phyloP scores from a whole-genome alignment of 108 stramenopile genomes.

The Ochromonas danica region DNA sequence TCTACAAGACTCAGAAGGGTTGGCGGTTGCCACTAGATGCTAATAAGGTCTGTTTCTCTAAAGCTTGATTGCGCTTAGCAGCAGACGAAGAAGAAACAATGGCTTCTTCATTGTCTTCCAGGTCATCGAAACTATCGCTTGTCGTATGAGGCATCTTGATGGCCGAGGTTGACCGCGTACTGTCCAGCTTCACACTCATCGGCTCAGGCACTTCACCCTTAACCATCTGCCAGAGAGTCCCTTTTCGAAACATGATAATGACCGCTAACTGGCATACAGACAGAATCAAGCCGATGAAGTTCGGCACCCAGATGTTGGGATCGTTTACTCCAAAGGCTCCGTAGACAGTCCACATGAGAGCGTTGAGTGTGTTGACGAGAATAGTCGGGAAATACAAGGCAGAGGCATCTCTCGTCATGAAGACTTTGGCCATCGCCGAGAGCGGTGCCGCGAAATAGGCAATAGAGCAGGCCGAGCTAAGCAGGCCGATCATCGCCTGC shows the following conservation, averaged over 20 bases:
- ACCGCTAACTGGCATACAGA: background rate
- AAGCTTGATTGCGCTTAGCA: too few relatives aligned
- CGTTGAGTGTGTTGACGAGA: background rate
- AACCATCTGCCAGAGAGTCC: background rate
- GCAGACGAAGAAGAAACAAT: too few relatives aligned
- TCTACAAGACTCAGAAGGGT: too few relatives aligned
- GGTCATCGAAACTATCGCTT: too few relatives aligned
- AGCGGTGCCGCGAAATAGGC: conserved; percentile 1
- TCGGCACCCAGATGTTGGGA: background rate
- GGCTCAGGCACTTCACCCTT: background rate
- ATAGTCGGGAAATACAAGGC: background rate
- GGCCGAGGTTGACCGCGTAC: too few relatives aligned
- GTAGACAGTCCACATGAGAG: background rate
- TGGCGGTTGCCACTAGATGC: too few relatives aligned
- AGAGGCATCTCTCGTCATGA: background rate
- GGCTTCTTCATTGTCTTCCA: too few relatives aligned
- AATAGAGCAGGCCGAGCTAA: background rate
- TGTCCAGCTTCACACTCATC: too few relatives aligned
- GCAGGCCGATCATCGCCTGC: background rate
- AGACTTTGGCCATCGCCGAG: conserved; percentile 8
- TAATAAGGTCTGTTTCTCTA: too few relatives aligned
- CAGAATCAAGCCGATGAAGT: background rate
- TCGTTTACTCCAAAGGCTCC: background rate
- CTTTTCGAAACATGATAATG: background rate
- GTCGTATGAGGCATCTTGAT: too few relatives aligned